Conservation (phyloP, 441 rosid genomes). For the Rhodomyrtus psidioides region DNA sequence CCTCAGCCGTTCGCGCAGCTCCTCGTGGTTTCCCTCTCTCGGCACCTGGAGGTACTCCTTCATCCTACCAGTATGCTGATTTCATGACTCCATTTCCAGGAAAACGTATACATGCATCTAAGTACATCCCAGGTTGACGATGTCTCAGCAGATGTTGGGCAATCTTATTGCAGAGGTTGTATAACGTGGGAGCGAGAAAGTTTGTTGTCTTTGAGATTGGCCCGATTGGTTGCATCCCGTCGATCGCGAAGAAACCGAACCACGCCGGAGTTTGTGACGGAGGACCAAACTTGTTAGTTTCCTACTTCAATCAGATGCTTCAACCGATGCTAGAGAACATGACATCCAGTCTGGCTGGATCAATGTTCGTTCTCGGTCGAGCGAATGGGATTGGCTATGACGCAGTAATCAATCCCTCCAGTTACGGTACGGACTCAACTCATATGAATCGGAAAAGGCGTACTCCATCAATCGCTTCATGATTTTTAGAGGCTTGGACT, state of each 20-base stretch:
- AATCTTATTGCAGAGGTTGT: constrained; percentile 13
- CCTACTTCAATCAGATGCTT: constrained; percentile 20
- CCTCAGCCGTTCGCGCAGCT: constrained; percentile 20
- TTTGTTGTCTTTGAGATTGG: constrained; percentile 33
- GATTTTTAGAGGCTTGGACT: too few species aligned
- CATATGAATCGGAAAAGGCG: not conserved
- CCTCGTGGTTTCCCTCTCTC: constrained; percentile 1
- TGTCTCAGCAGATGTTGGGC: constrained; percentile 1
- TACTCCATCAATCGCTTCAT: too few species aligned
- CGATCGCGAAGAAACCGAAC: constrained; percentile 6
- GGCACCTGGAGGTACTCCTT: constrained; percentile 8
- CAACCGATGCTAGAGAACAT: constrained; percentile 15
- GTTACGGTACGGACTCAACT: constrained; percentile 13
- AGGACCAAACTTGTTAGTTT: constrained; percentile 18
- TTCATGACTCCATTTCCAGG: too few species aligned
- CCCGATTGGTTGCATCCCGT: constrained; percentile 36
- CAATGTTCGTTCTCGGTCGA: constrained; percentile 19
- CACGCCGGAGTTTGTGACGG: constrained; percentile 18
- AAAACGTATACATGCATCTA: too few species aligned
- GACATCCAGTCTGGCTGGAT: constrained; percentile 19
- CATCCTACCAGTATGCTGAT: too few species aligned
- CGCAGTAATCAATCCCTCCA: constrained; percentile 21
- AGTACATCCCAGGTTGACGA: too few species aligned
- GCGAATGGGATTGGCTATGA: constrained; percentile 25
- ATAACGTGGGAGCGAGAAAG: constrained; percentile 27